These are phyloP conservation scores for Exophiala sideris DNA, from an alignment of 2,329 filamentous ascomycete species.

Conservation along the genomic window DNA sequence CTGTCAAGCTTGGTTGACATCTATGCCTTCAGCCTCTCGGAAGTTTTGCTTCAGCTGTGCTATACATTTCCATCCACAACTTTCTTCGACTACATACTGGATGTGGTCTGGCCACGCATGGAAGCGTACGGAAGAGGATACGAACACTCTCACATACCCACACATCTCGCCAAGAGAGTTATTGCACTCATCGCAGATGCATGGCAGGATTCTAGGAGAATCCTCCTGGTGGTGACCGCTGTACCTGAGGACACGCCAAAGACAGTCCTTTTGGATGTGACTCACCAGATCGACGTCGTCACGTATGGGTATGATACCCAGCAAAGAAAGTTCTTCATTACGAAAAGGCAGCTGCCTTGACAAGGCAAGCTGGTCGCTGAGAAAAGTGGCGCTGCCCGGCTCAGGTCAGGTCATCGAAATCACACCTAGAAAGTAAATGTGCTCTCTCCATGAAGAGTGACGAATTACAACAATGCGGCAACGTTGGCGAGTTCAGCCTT, in stretches of 20 bases:
- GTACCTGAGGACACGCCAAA: constrained; percentile 1
- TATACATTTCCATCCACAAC: not conserved
- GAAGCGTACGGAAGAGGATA: constrained; percentile 23
- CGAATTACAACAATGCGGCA: too few species aligned
- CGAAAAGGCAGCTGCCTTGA: constrained; percentile 3
- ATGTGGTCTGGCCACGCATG: constrained; percentile 24
- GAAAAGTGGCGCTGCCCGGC: too few species aligned
- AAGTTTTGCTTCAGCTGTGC: constrained; percentile 7
- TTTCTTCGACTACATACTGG: constrained; percentile 12
- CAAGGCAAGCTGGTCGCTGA: too few species aligned
- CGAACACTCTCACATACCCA: constrained; percentile 29
- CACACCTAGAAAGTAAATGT: too few species aligned
- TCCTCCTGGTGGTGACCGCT: not conserved
- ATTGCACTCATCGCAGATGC: constrained; percentile 18
- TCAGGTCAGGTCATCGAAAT: too few species aligned
- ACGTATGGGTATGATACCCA: not conserved
- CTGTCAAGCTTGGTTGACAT: constrained; percentile 5
- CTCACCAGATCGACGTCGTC: not conserved
- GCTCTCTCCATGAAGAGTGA: too few species aligned
- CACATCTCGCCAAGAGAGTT: constrained; percentile 27
- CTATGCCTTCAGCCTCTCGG: constrained; percentile 11
- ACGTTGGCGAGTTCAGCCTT: too few species aligned
- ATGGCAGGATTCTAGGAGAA: not conserved
- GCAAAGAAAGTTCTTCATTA: constrained; percentile 2
- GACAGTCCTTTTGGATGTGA: not conserved